Evolutionary conservation across 148 eudicot genomes (phyloP), one percentile per base, ranked within the genome.

Genomic region (Oxyria digyna): DNA sequence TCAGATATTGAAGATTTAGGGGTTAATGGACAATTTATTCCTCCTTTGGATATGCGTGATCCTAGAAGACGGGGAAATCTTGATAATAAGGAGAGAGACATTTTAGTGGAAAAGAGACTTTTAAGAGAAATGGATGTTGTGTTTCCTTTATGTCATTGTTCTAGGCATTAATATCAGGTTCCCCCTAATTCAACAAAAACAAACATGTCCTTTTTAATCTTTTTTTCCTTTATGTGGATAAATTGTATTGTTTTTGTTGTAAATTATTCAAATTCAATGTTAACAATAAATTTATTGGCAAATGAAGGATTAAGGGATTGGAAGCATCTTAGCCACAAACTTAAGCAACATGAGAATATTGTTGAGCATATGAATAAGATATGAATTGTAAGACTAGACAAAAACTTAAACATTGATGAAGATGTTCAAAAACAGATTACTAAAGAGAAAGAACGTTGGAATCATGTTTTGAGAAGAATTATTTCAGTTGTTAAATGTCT

Each of bases 161-260:
- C 23, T 18, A 67, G 70, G 14, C 70, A 40, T 67, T 67, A 40
- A 40, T 67, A 29, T 37, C 41, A 67, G 41, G 70, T n/a, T n/a
- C n/a, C n/a, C n/a, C 49, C 20, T 41, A n/a, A 40, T 67, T 40
- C 20, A 37, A 45, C 6, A 67, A 2, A 35, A 35, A 35, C 6
- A 35, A 69, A 69, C 66, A 37, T 78, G 82, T 79, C n/a, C n/a
- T n/a, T n/a, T 3, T 35, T 35, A 35, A 35, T n/a, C n/a, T 55
- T 76, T 26, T 45, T 73, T 14, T 80, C 76, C 65, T 73, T 77
- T 12, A 71, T 2, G 35, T 69, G 0, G 67, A 76, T 73, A 79
- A 46, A 71, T 67, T 80, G 12, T 80, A 40, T 76, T 80, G 73
- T 68, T 77, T 80, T 74, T 80, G 73, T 68, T 80, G 78, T 43